Evolutionary conservation across 768 basidiomycete species (phyloP).

Genomic region (Obba rivulosa): DNA sequence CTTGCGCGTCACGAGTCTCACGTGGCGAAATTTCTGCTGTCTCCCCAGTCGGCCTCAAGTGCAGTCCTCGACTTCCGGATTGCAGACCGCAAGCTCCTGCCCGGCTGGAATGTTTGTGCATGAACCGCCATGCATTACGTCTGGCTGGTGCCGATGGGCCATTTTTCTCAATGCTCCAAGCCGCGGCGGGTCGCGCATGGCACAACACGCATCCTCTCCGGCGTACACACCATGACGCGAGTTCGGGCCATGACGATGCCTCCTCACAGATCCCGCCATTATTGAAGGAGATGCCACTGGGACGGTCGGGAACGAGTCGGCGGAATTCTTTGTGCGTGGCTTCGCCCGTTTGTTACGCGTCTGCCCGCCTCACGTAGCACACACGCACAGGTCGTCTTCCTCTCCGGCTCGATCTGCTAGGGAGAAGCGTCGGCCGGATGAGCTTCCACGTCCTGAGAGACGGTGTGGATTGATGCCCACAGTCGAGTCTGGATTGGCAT

Average conservation of each 20-base stretch:
- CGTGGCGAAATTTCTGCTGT: conserved; percentile 14
- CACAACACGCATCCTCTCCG: conserved; percentile 18
- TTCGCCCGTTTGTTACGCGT: no score
- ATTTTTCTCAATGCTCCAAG: conserved; percentile 39
- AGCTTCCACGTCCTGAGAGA: no score
- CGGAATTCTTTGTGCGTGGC: no score
- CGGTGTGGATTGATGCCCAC: no score
- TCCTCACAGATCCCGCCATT: no score
- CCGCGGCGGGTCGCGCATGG: conserved; percentile 47
- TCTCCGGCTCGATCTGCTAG: no score
- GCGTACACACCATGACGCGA: conserved; percentile 14
- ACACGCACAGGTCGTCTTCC: no score
- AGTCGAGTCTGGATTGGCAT: no score
- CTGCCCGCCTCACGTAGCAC: no score
- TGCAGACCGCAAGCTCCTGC: neutral
- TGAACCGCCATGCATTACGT: conserved; percentile 35
- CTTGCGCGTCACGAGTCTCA: conserved; percentile 5
- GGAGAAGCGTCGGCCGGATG: no score
- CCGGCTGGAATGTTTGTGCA: conserved; percentile 29
- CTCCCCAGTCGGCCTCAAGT: neutral
- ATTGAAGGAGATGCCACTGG: no score
- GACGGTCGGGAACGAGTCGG: no score
- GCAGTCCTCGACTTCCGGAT: neutral
- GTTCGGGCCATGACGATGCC: neutral
- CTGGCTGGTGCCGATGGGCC: conserved; percentile 17